Percentiles rank a stretch among this genome's conserved stretches.
Conservation (phyloP, 805 yeast genomes). For the Martiniozyma abietophila region DNA sequence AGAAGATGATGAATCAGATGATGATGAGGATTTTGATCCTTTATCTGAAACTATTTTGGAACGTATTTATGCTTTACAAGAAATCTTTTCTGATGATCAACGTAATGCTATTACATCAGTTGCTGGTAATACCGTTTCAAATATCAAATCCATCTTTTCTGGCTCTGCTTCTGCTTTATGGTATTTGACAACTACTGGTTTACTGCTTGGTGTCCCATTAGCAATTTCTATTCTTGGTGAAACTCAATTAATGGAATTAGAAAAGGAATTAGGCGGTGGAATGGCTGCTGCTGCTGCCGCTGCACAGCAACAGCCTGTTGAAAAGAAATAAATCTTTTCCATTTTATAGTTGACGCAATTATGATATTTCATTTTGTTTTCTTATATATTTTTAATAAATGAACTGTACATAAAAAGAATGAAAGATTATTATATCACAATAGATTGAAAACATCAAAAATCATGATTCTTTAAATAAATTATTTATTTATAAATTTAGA, state of each 20-base stretch:
- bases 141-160: constrained; percentile 38
- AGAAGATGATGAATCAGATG: constrained; percentile 41
- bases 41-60: constrained; percentile 71
- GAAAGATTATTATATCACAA: too few relatives aligned
- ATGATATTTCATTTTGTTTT: too few relatives aligned
- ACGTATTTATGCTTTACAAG: constrained; percentile 85
- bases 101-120: constrained; percentile 38
- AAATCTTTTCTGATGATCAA: constrained; percentile 82
- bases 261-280: constrained; percentile 57
- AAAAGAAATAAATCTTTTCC: constrained; percentile 7
- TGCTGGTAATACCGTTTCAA: constrained; percentile 27
- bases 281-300: constrained; percentile 11
- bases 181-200: constrained; percentile 74
- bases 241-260: constrained; percentile 90
- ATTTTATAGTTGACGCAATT: too few relatives aligned
- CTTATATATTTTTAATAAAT: too few relatives aligned
- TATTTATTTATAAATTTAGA: too few relatives aligned
- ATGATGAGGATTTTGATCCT: constrained; percentile 70
- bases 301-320: constrained; percentile 11
- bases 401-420: too few relatives aligned
- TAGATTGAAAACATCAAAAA: too few relatives aligned
- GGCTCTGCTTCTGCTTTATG: constrained; percentile 74
- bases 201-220: constrained; percentile 87
- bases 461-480: too few relatives aligned
- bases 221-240: constrained; percentile 84